Percentiles rank a stretch among this genome's conserved stretches.
Conservation (phyloP, 2,329 filamentous ascomycete genomes). For the Diaporthe ampelina region DNA sequence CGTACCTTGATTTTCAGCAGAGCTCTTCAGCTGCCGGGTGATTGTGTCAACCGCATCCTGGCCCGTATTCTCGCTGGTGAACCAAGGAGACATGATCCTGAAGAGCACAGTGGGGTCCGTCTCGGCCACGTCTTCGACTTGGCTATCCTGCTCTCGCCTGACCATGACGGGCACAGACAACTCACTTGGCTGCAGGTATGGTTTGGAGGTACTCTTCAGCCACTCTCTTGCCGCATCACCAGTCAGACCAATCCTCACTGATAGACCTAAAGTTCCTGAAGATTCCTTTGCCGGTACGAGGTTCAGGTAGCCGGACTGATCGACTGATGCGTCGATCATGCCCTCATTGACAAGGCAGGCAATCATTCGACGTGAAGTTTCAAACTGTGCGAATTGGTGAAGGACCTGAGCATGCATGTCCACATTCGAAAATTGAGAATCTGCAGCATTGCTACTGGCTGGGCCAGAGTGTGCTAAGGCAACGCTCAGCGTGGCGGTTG, state of each 20-base stretch:
- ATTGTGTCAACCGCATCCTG: constrained; percentile 12
- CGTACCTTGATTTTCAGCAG: constrained; percentile 21
- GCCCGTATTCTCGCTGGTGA: neutral
- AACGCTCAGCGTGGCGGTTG: neutral
- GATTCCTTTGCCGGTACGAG: neutral
- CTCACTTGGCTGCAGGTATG: constrained; percentile 24
- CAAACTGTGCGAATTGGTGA: constrained; percentile 18
- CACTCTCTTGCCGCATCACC: constrained; percentile 22
- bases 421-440: neutral
- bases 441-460: neutral
- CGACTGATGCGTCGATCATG: constrained; percentile 15
- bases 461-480: neutral
- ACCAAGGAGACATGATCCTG: constrained; percentile 1
- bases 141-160: constrained; percentile 9
- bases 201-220: constrained; percentile 7
- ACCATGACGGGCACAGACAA: constrained; percentile 7
- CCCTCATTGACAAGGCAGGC: constrained; percentile 29
- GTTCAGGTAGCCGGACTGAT: constrained; percentile 19
- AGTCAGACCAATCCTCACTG: neutral
- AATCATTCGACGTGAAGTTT: constrained; percentile 23
- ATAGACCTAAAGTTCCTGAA: neutral
- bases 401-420: constrained; percentile 14
- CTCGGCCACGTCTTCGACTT: constrained; percentile 10
- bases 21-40: constrained; percentile 9
- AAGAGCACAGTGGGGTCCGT: constrained; percentile 16